A percentile compares a stretch with the other conserved stretches of the same genome.
phyloP scores from a whole-genome alignment of 257 asterid species.

The Marsdenia floribunda region DNA sequence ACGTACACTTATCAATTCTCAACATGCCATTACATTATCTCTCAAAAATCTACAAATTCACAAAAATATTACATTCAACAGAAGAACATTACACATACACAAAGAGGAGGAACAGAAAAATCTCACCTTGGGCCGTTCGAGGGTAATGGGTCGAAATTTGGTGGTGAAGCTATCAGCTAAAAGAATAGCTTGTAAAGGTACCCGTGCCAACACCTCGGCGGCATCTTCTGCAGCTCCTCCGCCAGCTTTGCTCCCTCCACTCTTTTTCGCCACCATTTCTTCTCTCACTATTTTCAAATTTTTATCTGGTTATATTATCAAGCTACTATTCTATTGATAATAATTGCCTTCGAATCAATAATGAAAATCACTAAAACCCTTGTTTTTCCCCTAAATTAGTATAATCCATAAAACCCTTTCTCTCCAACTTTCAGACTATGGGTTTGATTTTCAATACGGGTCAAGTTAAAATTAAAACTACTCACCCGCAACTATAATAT shows the following conservation, averaged over 20 bases:
- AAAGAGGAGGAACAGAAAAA: neutral
- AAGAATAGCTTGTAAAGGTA: constrained; percentile 76
- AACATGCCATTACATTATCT: too few relatives aligned
- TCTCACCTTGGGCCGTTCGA: constrained; percentile 85
- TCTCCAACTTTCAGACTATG: neutral
- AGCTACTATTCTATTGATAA: neutral
- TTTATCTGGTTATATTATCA: neutral
- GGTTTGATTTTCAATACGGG: neutral
- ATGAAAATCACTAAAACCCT: neutral
- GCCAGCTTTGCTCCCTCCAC: constrained; percentile 31
- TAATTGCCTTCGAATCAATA: neutral
- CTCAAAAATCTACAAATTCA: neutral
- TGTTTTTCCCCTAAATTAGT: neutral
- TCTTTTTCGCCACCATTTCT: constrained; percentile 76
- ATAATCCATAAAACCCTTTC: neutral
- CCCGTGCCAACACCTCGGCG: constrained; percentile 67
- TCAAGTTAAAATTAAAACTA: neutral
- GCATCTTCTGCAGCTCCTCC: constrained; percentile 55
- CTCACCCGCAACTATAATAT: too few relatives aligned
- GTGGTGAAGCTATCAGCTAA: constrained; percentile 96
- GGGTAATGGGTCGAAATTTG: constrained; percentile 91
- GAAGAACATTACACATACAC: neutral
- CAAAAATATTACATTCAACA: neutral
- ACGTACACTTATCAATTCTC: neutral
- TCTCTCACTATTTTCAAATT: neutral